Percentiles rank a stretch among this genome's conserved stretches.
Evolutionary conservation across 108 stramenopile species (phyloP).

Genomic region (Cyclostephanos invisitatus): DNA sequence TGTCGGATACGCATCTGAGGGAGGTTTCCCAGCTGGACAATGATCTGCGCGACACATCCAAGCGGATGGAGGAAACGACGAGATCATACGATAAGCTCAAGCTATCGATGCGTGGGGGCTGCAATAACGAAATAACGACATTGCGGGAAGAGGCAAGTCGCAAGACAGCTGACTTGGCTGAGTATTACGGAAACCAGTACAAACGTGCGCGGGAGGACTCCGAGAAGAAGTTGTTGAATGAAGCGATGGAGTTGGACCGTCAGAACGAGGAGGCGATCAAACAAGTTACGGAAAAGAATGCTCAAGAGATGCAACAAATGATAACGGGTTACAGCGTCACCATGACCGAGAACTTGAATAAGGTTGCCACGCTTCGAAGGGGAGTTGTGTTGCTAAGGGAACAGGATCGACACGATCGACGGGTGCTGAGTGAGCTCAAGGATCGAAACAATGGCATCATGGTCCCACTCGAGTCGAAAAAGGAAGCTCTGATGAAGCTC

Average conservation of each 20-base stretch:
- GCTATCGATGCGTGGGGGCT: constrained; percentile 15
- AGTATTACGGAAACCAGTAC: constrained; percentile 25
- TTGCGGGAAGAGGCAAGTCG: constrained; percentile 37
- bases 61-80: constrained; percentile 12
- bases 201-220: constrained; percentile 15
- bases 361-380: constrained; percentile 26
- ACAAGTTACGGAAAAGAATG: constrained; percentile 23
- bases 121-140: constrained; percentile 11
- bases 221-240: constrained; percentile 21
- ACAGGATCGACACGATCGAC: constrained; percentile 31
- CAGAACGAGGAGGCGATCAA: constrained; percentile 25
- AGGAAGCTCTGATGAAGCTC: constrained; percentile 16
- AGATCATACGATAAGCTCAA: constrained; percentile 26
- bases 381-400: constrained; percentile 31
- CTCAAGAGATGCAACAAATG: constrained; percentile 21
- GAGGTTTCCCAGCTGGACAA: constrained; percentile 19
- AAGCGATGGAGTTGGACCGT: constrained; percentile 22
- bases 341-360: constrained; percentile 38
- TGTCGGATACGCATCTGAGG: constrained; percentile 19
- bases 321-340: constrained; percentile 20
- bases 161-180: constrained; percentile 21
- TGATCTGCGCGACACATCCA: constrained; percentile 20
- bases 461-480: constrained; percentile 28
- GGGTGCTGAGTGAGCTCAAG: constrained; percentile 22
- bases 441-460: constrained; percentile 31